These are phyloP conservation scores for Scutellaria minor DNA, from an alignment of 257 asterid genomes.

Conservation along the genomic window DNA sequence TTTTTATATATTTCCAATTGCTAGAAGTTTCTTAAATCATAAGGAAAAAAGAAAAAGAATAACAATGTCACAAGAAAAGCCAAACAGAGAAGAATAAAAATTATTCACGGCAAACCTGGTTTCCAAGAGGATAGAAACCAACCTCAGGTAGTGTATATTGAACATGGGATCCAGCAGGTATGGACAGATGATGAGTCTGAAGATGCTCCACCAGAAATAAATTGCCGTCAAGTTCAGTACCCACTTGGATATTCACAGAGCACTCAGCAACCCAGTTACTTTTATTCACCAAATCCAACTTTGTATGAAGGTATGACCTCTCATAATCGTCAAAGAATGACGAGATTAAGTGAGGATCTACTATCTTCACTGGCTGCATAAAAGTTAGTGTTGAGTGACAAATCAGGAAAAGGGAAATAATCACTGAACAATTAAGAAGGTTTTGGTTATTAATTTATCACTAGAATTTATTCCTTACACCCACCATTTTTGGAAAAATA, in stretches of 20 bases:
- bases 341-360: conserved; percentile 94
- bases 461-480: neutral
- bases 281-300: conserved; percentile 73
- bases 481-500: conserved; percentile 17
- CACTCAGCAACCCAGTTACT: conserved; percentile 66
- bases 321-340: conserved; percentile 71
- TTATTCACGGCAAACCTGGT: conserved; percentile 14
- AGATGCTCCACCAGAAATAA: conserved; percentile 69
- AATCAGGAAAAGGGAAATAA: conserved; percentile 31
- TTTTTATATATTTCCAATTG: neutral
- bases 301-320: conserved; percentile 79
- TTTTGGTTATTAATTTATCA: conserved; percentile 5
- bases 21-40: conserved; percentile 13
- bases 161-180: conserved; percentile 67
- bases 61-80: neutral
- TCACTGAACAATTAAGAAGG: conserved; percentile 7
- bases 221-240: conserved; percentile 73
- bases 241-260: conserved; percentile 84
- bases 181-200: conserved; percentile 57
- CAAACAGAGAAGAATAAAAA: neutral
- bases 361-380: conserved; percentile 96
- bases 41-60: neutral
- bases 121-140: conserved; percentile 39
- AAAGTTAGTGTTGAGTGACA: conserved; percentile 37
- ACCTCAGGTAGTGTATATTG: conserved; percentile 88